These are phyloP conservation scores for Malus sieversii DNA, from an alignment of 306 rosid genomes.

Conservation along the genomic window DNA sequence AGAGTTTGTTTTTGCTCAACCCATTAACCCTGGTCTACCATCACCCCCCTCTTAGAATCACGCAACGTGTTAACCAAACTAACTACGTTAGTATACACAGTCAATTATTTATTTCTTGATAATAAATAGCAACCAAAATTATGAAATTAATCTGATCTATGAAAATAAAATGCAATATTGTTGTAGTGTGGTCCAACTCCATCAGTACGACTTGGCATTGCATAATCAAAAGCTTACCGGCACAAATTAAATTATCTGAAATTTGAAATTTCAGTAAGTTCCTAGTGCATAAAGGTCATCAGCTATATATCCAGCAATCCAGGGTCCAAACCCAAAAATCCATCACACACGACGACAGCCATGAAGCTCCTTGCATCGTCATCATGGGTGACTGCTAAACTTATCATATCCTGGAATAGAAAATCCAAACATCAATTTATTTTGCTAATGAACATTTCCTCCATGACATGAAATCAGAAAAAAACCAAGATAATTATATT, in stretches of 20 bases:
- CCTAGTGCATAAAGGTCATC: too few relatives aligned
- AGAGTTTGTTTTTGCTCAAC: too few relatives aligned
- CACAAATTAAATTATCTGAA: not conserved
- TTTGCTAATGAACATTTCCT: not conserved
- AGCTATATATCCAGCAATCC: not conserved
- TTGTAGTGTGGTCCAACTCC: not conserved
- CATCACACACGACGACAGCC: not conserved
- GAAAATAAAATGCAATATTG: too few relatives aligned
- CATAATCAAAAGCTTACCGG: not conserved
- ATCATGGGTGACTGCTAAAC: too few relatives aligned
- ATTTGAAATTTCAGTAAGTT: not conserved
- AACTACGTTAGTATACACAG: not conserved
- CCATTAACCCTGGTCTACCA: too few relatives aligned
- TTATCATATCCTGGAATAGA: not conserved
- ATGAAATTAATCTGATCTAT: not conserved
- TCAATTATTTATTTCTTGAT: not conserved
- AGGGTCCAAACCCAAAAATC: not conserved
- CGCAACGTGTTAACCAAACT: too few relatives aligned
- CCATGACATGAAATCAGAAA: too few relatives aligned
- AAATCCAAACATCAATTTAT: not conserved
- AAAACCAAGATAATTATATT: too few relatives aligned
- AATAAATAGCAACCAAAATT: not conserved
- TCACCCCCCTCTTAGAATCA: too few relatives aligned
- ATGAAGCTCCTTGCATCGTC: not conserved
- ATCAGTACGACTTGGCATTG: not conserved